phyloP scores from a whole-genome alignment of 2,329 filamentous ascomycete species.

The Aspergillus hortae region DNA sequence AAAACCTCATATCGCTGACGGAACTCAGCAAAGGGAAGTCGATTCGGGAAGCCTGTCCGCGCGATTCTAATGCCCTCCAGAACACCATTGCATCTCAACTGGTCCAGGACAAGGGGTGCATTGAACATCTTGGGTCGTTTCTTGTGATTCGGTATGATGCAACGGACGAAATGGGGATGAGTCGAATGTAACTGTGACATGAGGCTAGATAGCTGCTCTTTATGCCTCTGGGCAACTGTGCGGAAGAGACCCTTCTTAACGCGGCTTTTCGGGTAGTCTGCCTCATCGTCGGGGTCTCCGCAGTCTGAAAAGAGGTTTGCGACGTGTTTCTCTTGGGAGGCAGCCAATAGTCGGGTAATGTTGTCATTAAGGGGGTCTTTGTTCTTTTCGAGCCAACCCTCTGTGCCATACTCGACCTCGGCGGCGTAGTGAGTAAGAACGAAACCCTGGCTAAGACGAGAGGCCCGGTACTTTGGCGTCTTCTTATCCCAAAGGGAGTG shows the following conservation, averaged over 20 bases:
- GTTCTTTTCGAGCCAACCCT: constrained; percentile 97
- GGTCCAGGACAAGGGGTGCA: constrained; percentile 88
- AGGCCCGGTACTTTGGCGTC: constrained; percentile 85
- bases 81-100: constrained; percentile 97
- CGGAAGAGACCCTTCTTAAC: constrained; percentile 98
- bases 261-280: constrained; percentile 64
- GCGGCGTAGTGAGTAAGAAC: constrained; percentile 96
- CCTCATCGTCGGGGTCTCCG: constrained; percentile 72
- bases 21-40: constrained; percentile 89
- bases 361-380: constrained; percentile 98
- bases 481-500: constrained; percentile 96
- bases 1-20: constrained; percentile 93
- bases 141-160: constrained; percentile 97
- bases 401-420: constrained; percentile 94
- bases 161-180: constrained; percentile 96
- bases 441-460: constrained; percentile 85
- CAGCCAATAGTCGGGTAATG: constrained; percentile 79
- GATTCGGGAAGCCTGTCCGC: constrained; percentile 92
- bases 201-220: constrained; percentile 93
- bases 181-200: constrained; percentile 95
- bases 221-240: constrained; percentile 93
- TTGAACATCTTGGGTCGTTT: constrained; percentile 92
- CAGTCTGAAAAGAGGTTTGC: constrained; percentile 85
- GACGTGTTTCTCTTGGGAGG: constrained; percentile 78
- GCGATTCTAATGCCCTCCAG: constrained; percentile 98